These are phyloP conservation scores for Cymbopogon citratus DNA, from an alignment of 176 grass and related monocot species.

Conservation along the genomic window DNA sequence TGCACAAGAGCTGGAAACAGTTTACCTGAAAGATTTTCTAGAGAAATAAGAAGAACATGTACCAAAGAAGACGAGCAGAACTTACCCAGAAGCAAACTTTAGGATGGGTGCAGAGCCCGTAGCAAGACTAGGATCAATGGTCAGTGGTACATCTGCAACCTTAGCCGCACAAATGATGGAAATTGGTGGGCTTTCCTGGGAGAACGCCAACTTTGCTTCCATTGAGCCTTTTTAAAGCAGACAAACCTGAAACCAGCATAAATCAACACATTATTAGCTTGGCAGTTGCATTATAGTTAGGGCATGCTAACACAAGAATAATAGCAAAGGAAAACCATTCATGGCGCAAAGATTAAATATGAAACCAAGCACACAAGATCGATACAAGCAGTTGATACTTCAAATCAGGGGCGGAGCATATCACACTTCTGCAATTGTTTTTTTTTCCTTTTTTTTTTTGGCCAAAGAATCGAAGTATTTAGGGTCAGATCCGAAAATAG, in stretches of 20 bases:
- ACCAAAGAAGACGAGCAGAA: too few relatives aligned
- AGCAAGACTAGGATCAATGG: slow-evolving; percentile 46
- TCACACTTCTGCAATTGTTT: too few relatives aligned
- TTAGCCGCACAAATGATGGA: slow-evolving; percentile 61
- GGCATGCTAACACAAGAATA: not conserved
- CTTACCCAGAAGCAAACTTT: slow-evolving; percentile 42
- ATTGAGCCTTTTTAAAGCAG: slow-evolving; percentile 9
- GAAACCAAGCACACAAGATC: not conserved
- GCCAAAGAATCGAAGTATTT: too few relatives aligned
- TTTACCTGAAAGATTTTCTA: not conserved
- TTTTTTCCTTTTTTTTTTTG: too few relatives aligned
- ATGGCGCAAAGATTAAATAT: not conserved
- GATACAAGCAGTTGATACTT: not conserved
- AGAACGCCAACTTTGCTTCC: slow-evolving; percentile 57
- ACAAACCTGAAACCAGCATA: not conserved
- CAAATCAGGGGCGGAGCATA: not conserved
- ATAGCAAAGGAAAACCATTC: not conserved
- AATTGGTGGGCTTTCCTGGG: slow-evolving; percentile 53
- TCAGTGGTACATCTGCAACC: slow-evolving; percentile 45
- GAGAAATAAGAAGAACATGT: slow-evolving; percentile 1
- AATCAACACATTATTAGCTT: not conserved
- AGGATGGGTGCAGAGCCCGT: slow-evolving; percentile 41
- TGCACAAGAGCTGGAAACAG: not conserved
- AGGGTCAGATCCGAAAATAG: too few relatives aligned
- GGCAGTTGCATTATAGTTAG: too few relatives aligned